phyloP scores from a whole-genome alignment of 2,329 filamentous ascomycete genomes.

The Clarireedia homoeocarpa region DNA sequence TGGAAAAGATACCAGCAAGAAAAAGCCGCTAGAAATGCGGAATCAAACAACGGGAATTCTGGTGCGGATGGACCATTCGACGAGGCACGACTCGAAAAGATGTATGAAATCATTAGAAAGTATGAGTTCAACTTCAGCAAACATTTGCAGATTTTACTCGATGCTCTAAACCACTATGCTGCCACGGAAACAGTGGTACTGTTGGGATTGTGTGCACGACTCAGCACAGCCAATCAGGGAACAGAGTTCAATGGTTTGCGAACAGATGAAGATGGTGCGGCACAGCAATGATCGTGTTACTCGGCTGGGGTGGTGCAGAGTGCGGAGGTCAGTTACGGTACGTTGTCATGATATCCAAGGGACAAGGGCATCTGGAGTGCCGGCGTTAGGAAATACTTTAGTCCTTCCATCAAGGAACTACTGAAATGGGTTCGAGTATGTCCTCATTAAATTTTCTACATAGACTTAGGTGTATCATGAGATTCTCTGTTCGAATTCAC shows the following conservation, averaged over 20 bases:
- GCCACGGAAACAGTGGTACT: conserved; percentile 95
- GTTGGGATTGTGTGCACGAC: conserved; percentile 73
- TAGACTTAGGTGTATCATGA: no score
- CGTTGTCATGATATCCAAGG: conserved; percentile 13
- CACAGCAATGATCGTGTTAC: conserved; percentile 12
- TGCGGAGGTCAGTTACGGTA: conserved; percentile 1
- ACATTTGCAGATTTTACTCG: conserved; percentile 87
- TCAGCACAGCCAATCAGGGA: conserved; percentile 76
- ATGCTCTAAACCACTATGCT: conserved; percentile 93
- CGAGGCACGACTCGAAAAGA: conserved; percentile 29
- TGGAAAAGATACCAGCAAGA: conserved; percentile 50
- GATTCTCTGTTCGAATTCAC: no score
- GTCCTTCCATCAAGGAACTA: background rate
- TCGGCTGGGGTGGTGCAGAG: background rate
- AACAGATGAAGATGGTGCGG: conserved; percentile 45
- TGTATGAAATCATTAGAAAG: conserved; percentile 80
- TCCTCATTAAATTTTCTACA: no score
- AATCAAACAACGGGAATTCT: conserved; percentile 18
- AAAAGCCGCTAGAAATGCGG: conserved; percentile 35
- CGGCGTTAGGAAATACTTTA: conserved; percentile 1
- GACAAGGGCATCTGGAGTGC: background rate
- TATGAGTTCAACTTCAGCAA: conserved; percentile 91
- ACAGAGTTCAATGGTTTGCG: conserved; percentile 54
- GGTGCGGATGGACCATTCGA: conserved; percentile 14
- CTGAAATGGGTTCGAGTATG: no score